Evolutionary conservation across 1,284 basidiomycete species (phyloP).

Genomic region (Fomitopsis betulina): DNA sequence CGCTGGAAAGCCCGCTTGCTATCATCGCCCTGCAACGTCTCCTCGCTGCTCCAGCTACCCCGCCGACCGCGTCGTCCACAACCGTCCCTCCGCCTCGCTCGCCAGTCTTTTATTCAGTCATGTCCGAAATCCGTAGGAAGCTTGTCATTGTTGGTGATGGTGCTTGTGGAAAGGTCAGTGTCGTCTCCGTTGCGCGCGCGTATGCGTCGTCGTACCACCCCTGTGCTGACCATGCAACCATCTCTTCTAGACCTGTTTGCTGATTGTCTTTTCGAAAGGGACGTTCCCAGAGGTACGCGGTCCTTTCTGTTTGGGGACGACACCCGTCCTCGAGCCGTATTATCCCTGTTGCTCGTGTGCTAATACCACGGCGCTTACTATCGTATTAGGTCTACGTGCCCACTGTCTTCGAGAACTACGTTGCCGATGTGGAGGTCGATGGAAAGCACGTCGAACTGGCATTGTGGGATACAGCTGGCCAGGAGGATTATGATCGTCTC

Average conservation of each 20-base stretch:
- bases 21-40: conserved; percentile 23
- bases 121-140: conserved; percentile 49
- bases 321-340: not conserved
- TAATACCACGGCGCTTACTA: conserved; percentile 1
- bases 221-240: conserved; percentile 15
- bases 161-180: conserved; percentile 51
- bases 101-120: conserved; percentile 15
- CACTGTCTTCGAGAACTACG: conserved; percentile 74
- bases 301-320: not conserved
- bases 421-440: conserved; percentile 71
- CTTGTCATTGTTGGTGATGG: conserved; percentile 56
- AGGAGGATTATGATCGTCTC: conserved; percentile 71
- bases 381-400: conserved; percentile 54
- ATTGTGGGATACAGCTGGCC: conserved; percentile 79
- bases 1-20: conserved; percentile 26
- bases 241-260: conserved; percentile 45
- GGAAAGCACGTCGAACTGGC: conserved; percentile 76
- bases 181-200: not conserved
- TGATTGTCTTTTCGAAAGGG: conserved; percentile 67
- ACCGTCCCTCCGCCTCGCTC: conserved; percentile 8
- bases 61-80: conserved; percentile 14
- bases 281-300: conserved; percentile 68
- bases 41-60: conserved; percentile 13
- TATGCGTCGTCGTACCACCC: conserved; percentile 12
- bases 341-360: conserved; percentile 11